Evolutionary conservation across 2,329 filamentous ascomycete species (phyloP).

Genomic region (Fusarium sp.): DNA sequence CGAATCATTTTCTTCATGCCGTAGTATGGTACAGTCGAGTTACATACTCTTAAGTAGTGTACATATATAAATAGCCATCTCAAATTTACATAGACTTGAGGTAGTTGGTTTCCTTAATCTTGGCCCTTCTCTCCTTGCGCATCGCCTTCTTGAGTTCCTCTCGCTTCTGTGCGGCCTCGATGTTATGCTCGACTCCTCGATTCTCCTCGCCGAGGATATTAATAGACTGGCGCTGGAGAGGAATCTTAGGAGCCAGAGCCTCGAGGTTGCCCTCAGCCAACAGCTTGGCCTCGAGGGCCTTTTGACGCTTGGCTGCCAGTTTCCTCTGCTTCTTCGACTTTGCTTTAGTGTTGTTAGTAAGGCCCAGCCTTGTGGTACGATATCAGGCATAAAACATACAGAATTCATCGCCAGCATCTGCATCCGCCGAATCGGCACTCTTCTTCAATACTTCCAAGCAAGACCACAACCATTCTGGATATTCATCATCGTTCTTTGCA

Average conservation of each 20-base stretch:
- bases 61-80: conserved; percentile 36
- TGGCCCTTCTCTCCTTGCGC: conserved; percentile 78
- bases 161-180: conserved; percentile 63
- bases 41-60: conserved; percentile 41
- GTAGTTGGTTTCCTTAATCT: conserved; percentile 89
- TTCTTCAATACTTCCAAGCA: conserved; percentile 74
- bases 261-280: conserved; percentile 74
- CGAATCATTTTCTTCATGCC: conserved; percentile 21
- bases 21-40: conserved; percentile 46
- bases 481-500: conserved; percentile 78
- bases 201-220: conserved; percentile 71
- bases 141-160: conserved; percentile 75
- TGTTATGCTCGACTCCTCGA: conserved; percentile 57
- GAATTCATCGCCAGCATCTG: conserved; percentile 77
- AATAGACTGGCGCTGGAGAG: conserved; percentile 80
- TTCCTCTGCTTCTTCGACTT: conserved; percentile 87
- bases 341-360: conserved; percentile 59
- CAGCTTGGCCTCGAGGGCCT: conserved; percentile 67
- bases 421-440: conserved; percentile 60
- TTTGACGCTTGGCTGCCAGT: conserved; percentile 74
- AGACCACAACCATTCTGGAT: conserved; percentile 84
- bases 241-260: conserved; percentile 74
- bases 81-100: conserved; percentile 77
- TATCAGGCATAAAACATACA: conserved; percentile 67
- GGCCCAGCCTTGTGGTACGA: not conserved